A percentile compares a stretch with the other conserved stretches of the same genome.
phyloP scores from a whole-genome alignment of 2,329 filamentous ascomycete species.

The Aspergillus tubingensis region DNA sequence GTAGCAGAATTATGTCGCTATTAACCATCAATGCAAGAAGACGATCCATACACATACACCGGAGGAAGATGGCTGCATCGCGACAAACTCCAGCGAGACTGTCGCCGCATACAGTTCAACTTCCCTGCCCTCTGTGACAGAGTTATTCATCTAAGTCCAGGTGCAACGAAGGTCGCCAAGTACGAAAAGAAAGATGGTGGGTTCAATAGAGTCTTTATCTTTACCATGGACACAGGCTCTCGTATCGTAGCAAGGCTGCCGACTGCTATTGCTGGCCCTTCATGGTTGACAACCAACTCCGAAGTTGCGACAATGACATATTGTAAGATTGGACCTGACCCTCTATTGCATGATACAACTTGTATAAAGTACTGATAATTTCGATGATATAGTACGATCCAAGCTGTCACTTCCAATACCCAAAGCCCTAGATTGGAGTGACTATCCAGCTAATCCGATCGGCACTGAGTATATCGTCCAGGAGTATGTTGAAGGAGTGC shows the following conservation, averaged over 20 bases:
- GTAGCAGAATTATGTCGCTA: neutral
- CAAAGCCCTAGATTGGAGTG: conserved; percentile 28
- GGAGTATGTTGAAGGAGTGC: conserved; percentile 38
- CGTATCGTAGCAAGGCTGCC: conserved; percentile 47
- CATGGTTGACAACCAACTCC: conserved; percentile 44
- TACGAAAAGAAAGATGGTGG: conserved; percentile 50
- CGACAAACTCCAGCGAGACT: conserved; percentile 41
- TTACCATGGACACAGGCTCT: conserved; percentile 43
- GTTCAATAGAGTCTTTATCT: conserved; percentile 49
- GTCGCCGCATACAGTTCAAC: conserved; percentile 44
- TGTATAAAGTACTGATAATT: neutral
- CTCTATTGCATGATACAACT: neutral
- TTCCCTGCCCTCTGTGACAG: conserved; percentile 43
- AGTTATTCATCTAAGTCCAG: conserved; percentile 39
- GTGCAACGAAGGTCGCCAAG: conserved; percentile 35
- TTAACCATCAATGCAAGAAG: neutral
- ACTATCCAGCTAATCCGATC: conserved; percentile 32
- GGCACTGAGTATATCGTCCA: conserved; percentile 45
- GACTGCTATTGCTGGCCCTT: conserved; percentile 41
- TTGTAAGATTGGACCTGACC: conserved; percentile 29
- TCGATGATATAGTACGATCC: conserved; percentile 20
- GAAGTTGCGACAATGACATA: conserved; percentile 52
- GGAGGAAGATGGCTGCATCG: conserved; percentile 42
- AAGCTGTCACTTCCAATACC: conserved; percentile 29
- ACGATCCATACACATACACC: conserved; percentile 37